Evolutionary conservation across 2,329 filamentous ascomycete genomes (phyloP).

Genomic region (Clarireedia homoeocarpa): DNA sequence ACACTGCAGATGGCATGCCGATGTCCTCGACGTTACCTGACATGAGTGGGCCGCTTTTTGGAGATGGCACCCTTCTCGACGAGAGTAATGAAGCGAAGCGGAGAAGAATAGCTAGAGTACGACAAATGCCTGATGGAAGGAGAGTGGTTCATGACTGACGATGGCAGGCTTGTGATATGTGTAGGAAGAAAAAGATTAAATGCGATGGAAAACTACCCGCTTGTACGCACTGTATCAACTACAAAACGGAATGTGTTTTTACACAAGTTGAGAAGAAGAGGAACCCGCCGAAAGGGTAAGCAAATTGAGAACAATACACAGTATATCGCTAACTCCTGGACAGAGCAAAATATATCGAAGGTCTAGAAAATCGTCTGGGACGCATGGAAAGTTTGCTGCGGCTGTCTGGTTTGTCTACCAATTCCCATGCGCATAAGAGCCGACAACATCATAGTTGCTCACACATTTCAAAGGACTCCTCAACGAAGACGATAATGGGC

Average conservation of each 20-base stretch:
- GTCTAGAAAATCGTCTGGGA: slow-evolving; percentile 86
- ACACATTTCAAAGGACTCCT: slow-evolving; percentile 54
- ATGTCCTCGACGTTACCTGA: slow-evolving; percentile 49
- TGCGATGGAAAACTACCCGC: slow-evolving; percentile 93
- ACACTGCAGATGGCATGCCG: slow-evolving; percentile 51
- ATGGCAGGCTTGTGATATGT: slow-evolving; percentile 57
- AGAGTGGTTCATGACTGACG: slow-evolving; percentile 12
- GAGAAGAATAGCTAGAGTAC: slow-evolving; percentile 53
- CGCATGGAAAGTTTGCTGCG: slow-evolving; percentile 90
- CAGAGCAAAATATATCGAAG: slow-evolving; percentile 96
- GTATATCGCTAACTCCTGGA: slow-evolving; percentile 22
- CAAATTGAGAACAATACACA: slow-evolving; percentile 8
- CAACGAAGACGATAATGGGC: slow-evolving; percentile 75
- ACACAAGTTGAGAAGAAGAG: slow-evolving; percentile 99
- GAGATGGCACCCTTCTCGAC: slow-evolving; percentile 48
- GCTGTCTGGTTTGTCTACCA: slow-evolving; percentile 56
- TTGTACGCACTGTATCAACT: slow-evolving; percentile 93
- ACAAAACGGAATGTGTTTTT: slow-evolving; percentile 96
- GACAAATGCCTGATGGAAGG: slow-evolving; percentile 24
- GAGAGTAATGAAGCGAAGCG: slow-evolving; percentile 70
- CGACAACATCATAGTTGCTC: slow-evolving; percentile 12
- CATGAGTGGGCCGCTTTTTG: slow-evolving; percentile 52
- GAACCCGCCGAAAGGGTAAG: slow-evolving; percentile 90
- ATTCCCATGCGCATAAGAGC: not conserved
- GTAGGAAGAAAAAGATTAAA: slow-evolving; percentile 94